These are phyloP conservation scores for Claviceps cyperi DNA, from an alignment of 2,329 filamentous ascomycete genomes.

Conservation along the genomic window DNA sequence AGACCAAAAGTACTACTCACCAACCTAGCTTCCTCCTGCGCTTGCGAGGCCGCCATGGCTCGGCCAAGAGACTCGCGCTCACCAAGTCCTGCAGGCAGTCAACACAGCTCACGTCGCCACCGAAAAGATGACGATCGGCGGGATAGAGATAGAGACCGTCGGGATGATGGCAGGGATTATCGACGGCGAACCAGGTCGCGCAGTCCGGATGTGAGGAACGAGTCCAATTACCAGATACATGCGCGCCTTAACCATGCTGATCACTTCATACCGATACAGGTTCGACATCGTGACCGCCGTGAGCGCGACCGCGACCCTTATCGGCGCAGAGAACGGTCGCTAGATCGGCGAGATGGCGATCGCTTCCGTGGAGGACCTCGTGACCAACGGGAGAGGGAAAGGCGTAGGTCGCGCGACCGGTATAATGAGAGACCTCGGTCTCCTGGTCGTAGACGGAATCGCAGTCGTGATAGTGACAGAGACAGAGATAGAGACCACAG, in stretches of 20 bases:
- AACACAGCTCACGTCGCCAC: conserved; percentile 56
- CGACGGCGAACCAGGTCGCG: conserved; percentile 46
- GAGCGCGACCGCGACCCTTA: conserved; percentile 33
- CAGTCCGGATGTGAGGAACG: conserved; percentile 44
- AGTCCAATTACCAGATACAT: conserved; percentile 8
- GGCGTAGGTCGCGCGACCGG: conserved; percentile 49
- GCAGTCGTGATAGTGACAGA: conserved; percentile 42
- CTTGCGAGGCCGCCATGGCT: conserved; percentile 38
- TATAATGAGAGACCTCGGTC: conserved; percentile 45
- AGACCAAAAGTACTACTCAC: conserved; percentile 24
- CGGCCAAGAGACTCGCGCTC: conserved; percentile 60
- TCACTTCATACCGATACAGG: conserved; percentile 26
- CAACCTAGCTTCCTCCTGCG: conserved; percentile 26
- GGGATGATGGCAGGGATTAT: conserved; percentile 33
- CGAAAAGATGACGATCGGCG: conserved; percentile 47
- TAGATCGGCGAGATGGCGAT: conserved; percentile 53
- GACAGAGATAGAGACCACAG: conserved; percentile 50
- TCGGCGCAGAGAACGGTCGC: conserved; percentile 55
- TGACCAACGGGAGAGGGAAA: conserved; percentile 41
- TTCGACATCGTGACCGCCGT: conserved; percentile 40
- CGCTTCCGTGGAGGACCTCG: conserved; percentile 46
- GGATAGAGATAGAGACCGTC: conserved; percentile 35
- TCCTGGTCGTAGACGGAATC: conserved; percentile 42
- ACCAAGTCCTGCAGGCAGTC: conserved; percentile 88
- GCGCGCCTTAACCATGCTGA: conserved; percentile 23